A percentile compares a stretch with the other conserved stretches of the same genome.
Conservation (phyloP, 371 early-diverging fungal genomes). For the Mortierella sp. region DNA sequence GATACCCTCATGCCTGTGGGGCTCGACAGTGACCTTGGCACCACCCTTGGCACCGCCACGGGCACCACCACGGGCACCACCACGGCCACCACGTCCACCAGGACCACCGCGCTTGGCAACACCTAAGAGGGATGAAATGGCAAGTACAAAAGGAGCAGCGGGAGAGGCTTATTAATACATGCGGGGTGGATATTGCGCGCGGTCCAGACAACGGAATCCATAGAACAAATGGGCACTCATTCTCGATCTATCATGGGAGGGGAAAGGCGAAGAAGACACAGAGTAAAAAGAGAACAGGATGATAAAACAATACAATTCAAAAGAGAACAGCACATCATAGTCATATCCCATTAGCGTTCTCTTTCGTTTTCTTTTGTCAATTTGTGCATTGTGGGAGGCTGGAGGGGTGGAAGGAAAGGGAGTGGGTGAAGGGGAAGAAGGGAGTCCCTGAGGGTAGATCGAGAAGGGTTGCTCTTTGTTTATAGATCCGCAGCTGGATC, state of each 20-base stretch:
- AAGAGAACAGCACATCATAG: background rate
- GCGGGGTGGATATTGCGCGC: background rate
- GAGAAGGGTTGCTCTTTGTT: constrained; percentile 14
- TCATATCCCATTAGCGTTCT: background rate
- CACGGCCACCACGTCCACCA: constrained; percentile 57
- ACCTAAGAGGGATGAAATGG: constrained; percentile 27
- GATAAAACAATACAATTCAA: background rate
- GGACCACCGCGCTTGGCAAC: constrained; percentile 64
- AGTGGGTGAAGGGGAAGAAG: background rate
- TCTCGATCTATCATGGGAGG: constrained; percentile 49
- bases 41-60: constrained; percentile 87
- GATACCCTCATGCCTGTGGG: constrained; percentile 97
- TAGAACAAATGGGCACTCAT: constrained; percentile 98
- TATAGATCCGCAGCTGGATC: constrained; percentile 39
- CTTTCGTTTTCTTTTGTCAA: background rate
- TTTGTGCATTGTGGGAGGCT: background rate
- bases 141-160: background rate
- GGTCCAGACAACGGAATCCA: constrained; percentile 82
- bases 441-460: constrained; percentile 4
- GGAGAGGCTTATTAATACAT: background rate
- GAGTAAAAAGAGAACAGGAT: background rate
- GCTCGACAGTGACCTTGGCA: constrained; percentile 95
- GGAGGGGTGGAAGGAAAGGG: background rate
- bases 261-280: background rate
- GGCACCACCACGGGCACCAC: constrained; percentile 74